phyloP scores from a whole-genome alignment of 495 filamentous ascomycete species.

The Jackrogersella minutella region DNA sequence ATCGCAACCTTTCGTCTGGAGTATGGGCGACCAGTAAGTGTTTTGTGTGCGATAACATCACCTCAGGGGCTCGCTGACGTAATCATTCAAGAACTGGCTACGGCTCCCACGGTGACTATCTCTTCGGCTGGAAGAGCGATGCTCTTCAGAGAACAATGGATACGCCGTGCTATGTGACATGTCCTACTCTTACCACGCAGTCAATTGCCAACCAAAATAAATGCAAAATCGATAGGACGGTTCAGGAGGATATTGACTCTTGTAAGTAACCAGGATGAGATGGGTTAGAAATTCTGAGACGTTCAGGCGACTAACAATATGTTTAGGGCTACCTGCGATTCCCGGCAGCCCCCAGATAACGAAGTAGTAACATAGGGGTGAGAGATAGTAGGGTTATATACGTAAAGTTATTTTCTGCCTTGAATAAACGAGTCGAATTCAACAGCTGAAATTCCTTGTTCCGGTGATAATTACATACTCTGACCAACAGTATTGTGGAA shows the following conservation, averaged over 20 bases:
- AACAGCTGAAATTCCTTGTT: no score
- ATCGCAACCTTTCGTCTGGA: slow-evolving; percentile 53
- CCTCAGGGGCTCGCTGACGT: background rate
- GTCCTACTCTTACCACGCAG: slow-evolving; percentile 44
- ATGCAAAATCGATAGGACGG: slow-evolving; percentile 38
- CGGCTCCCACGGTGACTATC: slow-evolving; percentile 44
- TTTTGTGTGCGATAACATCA: background rate
- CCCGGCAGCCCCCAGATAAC: slow-evolving; percentile 25
- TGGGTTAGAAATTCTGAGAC: background rate
- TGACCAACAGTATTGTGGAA: background rate
- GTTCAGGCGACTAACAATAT: background rate
- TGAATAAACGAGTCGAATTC: no score
- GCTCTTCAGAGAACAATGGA: slow-evolving; percentile 46
- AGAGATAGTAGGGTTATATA: background rate
- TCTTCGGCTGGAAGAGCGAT: slow-evolving; percentile 46
- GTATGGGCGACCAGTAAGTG: slow-evolving; percentile 47
- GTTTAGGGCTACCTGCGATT: slow-evolving; percentile 28
- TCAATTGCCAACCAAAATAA: slow-evolving; percentile 44
- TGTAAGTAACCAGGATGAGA: slow-evolving; percentile 29
- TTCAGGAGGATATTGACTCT: slow-evolving; percentile 44
- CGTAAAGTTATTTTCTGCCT: background rate
- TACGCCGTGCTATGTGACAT: slow-evolving; percentile 44
- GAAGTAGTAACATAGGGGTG: slow-evolving; percentile 23
- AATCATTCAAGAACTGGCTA: slow-evolving; percentile 34
- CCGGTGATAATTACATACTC: no score